Evolutionary conservation across 2,329 filamentous ascomycete genomes (phyloP), one percentile per base, ranked within the genome.

Genomic region (Sporothrix humicola): DNA sequence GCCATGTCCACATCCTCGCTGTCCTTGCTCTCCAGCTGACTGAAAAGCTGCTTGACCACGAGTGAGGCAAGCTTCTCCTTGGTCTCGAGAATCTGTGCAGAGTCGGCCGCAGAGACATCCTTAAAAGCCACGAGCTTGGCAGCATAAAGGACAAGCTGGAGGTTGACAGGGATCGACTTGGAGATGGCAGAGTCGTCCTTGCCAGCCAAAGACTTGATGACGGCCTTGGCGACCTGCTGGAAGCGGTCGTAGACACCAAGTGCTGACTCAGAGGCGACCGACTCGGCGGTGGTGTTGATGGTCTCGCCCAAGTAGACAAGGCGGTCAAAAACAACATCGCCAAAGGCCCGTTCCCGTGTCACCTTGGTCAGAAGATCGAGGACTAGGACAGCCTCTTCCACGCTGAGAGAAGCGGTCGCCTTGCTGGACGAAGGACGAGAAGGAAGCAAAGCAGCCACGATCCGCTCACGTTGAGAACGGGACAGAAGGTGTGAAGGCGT

Each of bases 301-400:
- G 71, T 42, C 66, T 79, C 73, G 7, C 80, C 82, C 20, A 84
- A 69, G 3, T 76, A 72, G 10, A 81, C 78, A 6, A 85, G 73
- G 20, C 83, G 78, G 15, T 79, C 75, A 69, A 83, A 88, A 1
- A 74, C 77, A 80, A 88, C 83, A 0, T 79, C 81, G 8, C 20
- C 70, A 73, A 87, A 87, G 0, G 85, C 87, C 0, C 87, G 83
- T n/a, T 83, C 82, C 5, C 79, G 78, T 83, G 88, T 87, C 31
- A 88, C 79, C 76, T 86, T 88, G 2, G 83, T 78, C 75, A 84
- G 82, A 66, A 89, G 76, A 23, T 83, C 82, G 7, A 89, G 79
- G 5, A 85, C 77, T 10, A 81, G 73, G 69, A 80, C 82, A 80
- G 82, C 84, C 10, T 77, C 74, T 0, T 65, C 72, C 4, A 23